These are phyloP conservation scores for Colletotrichum tropicale DNA, from an alignment of 2,329 filamentous ascomycete genomes.

Conservation along the genomic window DNA sequence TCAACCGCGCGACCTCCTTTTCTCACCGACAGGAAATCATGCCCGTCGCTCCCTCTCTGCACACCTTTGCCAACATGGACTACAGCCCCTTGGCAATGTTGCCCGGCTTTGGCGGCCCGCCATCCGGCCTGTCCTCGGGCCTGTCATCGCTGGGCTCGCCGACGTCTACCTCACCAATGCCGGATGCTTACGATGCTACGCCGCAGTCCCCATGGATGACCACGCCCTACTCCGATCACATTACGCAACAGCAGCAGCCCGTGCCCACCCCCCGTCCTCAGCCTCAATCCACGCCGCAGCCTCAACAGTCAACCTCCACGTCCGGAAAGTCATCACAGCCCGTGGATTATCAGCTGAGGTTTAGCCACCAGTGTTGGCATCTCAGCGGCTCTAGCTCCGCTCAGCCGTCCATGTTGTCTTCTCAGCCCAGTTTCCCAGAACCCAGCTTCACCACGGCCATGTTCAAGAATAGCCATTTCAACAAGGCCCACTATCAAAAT, in stretches of 20 bases:
- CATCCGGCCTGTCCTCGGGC: constrained; percentile 33
- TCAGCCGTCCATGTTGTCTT: constrained; percentile 25
- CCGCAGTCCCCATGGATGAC: constrained; percentile 43
- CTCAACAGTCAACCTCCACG: not conserved
- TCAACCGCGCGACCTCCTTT: constrained; percentile 56
- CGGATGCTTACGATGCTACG: constrained; percentile 31
- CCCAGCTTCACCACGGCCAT: constrained; percentile 59
- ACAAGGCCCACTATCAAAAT: constrained; percentile 71
- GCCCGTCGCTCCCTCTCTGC: constrained; percentile 41
- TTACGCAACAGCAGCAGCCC: constrained; percentile 24
- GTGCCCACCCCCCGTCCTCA: constrained; percentile 35
- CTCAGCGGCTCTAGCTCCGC: constrained; percentile 38
- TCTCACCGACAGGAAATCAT: constrained; percentile 49
- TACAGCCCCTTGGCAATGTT: constrained; percentile 51
- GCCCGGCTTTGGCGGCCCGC: constrained; percentile 42
- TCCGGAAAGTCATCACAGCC: constrained; percentile 13
- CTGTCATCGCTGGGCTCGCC: constrained; percentile 39
- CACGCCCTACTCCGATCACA: constrained; percentile 34
- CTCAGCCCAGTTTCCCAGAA: constrained; percentile 36
- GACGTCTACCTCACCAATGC: constrained; percentile 23
- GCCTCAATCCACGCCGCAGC: constrained; percentile 14
- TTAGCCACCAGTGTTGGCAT: constrained; percentile 59
- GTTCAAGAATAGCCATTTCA: constrained; percentile 72
- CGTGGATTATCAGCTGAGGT: constrained; percentile 46
- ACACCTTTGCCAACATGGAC: constrained; percentile 46